phyloP scores from a whole-genome alignment of 305 asterid species.

The Fraxinus angustifolia region DNA sequence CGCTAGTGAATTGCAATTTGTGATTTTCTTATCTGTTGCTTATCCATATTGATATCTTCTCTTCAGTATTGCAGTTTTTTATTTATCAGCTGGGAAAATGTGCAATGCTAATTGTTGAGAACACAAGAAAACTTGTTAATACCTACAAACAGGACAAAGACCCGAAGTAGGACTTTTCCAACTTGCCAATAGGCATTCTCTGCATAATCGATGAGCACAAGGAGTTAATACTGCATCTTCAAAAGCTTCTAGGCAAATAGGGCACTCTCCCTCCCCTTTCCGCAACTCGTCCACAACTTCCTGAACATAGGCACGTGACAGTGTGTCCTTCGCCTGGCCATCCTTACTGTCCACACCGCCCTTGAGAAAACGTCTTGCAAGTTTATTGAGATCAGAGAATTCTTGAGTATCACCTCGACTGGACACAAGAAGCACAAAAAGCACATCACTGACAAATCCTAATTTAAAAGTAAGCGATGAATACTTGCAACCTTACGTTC shows the following conservation, averaged over 20 bases:
- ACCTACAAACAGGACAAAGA: slow-evolving; percentile 99
- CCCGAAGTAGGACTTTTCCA: slow-evolving; percentile 81
- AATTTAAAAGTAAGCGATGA: slow-evolving; percentile 2
- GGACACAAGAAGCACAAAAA: slow-evolving; percentile 32
- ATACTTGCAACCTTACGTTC: background rate
- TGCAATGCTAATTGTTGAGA: slow-evolving; percentile 5
- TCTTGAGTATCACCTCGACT: slow-evolving; percentile 99
- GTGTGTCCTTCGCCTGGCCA: slow-evolving; percentile 55
- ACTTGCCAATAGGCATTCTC: slow-evolving; percentile 95
- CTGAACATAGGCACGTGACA: slow-evolving; percentile 81
- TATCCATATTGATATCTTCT: slow-evolving; percentile 1
- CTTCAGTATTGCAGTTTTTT: background rate
- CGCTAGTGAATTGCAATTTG: background rate
- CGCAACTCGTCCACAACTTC: slow-evolving; percentile 89
- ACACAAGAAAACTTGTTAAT: slow-evolving; percentile 29
- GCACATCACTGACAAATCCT: slow-evolving; percentile 26
- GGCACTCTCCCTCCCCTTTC: slow-evolving; percentile 96
- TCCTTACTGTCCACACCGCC: slow-evolving; percentile 52
- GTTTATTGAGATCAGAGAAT: slow-evolving; percentile 86
- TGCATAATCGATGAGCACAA: slow-evolving; percentile 94
- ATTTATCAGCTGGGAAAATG: slow-evolving; percentile 7
- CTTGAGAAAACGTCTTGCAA: slow-evolving; percentile 77
- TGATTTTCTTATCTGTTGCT: slow-evolving; percentile 6
- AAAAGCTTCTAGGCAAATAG: slow-evolving; percentile 95
- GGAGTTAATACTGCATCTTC: slow-evolving; percentile 99